Percentiles rank a stretch among this genome's conserved stretches.
phyloP scores from a whole-genome alignment of 768 basidiomycete genomes.

The Suillus fuscotomentosus region DNA sequence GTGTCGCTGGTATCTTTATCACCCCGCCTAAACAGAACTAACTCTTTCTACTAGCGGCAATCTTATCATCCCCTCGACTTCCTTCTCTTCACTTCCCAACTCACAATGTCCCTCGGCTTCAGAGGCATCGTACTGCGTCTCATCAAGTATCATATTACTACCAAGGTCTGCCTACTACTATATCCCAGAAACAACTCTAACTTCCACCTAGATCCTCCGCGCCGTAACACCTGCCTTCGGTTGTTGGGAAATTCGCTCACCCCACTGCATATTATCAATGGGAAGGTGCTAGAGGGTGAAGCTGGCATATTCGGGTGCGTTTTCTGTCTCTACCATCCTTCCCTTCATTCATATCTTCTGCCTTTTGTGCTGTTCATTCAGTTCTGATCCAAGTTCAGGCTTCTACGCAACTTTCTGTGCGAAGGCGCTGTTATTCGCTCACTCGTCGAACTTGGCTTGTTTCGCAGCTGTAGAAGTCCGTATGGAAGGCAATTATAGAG shows the following conservation, averaged over 20 bases:
- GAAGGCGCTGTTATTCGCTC: conserved; percentile 64
- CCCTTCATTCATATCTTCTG: neutral
- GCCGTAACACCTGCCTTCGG: conserved; percentile 77
- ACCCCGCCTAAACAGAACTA: neutral
- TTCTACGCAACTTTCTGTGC: conserved; percentile 69
- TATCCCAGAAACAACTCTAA: no score
- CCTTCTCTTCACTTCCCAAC: conserved; percentile 25
- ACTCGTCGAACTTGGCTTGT: conserved; percentile 61
- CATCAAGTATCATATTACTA: conserved; percentile 80
- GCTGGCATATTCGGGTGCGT: conserved; percentile 50
- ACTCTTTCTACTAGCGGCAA: conserved; percentile 63
- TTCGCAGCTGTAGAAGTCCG: conserved; percentile 80
- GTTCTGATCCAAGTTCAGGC: conserved; percentile 30
- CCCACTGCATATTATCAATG: conserved; percentile 54
- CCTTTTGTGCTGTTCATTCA: neutral
- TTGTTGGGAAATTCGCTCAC: conserved; percentile 22
- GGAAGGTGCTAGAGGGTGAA: conserved; percentile 65
- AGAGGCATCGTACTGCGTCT: no score
- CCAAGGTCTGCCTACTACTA: conserved; percentile 30
- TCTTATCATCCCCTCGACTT: conserved; percentile 71
- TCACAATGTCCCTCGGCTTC: conserved; percentile 65
- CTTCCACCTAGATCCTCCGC: no score
- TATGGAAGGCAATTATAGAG: conserved; percentile 87
- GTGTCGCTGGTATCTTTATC: conserved; percentile 67
- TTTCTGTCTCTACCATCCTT: neutral